Conservation (phyloP, 805 yeast genomes). For the Limtongozyma cylindracea region DNA sequence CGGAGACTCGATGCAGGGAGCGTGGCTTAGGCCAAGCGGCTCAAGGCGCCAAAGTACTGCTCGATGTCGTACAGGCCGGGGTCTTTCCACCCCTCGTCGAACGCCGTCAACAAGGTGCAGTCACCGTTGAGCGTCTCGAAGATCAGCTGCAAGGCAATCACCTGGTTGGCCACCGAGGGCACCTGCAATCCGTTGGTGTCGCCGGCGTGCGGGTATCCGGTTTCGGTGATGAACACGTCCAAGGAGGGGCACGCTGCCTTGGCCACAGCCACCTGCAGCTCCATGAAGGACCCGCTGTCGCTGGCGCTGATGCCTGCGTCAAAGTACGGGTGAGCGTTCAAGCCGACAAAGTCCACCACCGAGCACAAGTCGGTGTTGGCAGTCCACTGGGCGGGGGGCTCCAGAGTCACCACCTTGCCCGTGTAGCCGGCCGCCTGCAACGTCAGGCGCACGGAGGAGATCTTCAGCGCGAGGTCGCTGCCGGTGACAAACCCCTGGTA, state of each 20-base stretch:
- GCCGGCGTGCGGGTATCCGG: slow-evolving; percentile 76
- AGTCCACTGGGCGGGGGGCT: slow-evolving; percentile 61
- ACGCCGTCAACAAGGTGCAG: slow-evolving; percentile 56
- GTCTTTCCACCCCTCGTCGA: slow-evolving; percentile 63
- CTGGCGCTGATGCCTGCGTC: slow-evolving; percentile 33
- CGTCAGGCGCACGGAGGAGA: slow-evolving; percentile 30
- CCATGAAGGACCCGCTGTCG: slow-evolving; percentile 48
- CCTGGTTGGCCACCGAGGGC: slow-evolving; percentile 50
- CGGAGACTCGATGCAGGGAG: no score
- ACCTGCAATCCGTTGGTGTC: slow-evolving; percentile 42
- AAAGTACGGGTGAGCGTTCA: slow-evolving; percentile 75
- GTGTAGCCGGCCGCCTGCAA: slow-evolving; percentile 47
- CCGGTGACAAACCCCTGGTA: slow-evolving; percentile 34
- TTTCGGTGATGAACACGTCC: slow-evolving; percentile 56
- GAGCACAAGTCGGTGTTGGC: slow-evolving; percentile 48
- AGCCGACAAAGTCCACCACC: slow-evolving; percentile 60
- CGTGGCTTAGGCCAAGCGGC: background rate
- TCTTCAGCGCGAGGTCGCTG: slow-evolving; percentile 35
- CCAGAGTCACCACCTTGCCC: slow-evolving; percentile 65
- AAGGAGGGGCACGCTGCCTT: slow-evolving; percentile 28
- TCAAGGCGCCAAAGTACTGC: slow-evolving; percentile 56
- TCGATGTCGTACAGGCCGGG: slow-evolving; percentile 75
- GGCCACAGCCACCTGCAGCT: slow-evolving; percentile 31
- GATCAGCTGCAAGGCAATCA: slow-evolving; percentile 37
- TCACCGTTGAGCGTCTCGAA: slow-evolving; percentile 29